A percentile compares a stretch with the other conserved stretches of the same genome.
Evolutionary conservation across 1,284 basidiomycete genomes (phyloP).

Genomic region (Cutaneotrichosporon sp.): DNA sequence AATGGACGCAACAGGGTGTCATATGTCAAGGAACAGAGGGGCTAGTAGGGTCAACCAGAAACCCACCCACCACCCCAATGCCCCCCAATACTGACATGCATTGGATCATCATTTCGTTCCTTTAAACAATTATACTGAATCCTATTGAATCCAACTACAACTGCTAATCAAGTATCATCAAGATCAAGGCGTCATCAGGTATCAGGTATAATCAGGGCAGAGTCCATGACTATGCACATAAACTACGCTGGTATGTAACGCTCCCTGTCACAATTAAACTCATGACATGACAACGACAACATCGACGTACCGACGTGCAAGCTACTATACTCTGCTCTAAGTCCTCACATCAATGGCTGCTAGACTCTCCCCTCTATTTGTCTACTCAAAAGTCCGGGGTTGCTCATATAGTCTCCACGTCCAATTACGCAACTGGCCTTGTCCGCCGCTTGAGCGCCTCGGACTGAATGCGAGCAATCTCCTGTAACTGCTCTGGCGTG

Average conservation of each 20-base stretch:
- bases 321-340: background rate
- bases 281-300: background rate
- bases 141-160: too few species aligned
- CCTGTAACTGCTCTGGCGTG: constrained; percentile 45
- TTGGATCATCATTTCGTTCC: too few species aligned
- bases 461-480: constrained; percentile 40
- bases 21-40: too few species aligned
- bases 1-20: too few species aligned
- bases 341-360: background rate
- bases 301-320: constrained; percentile 2
- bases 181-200: too few species aligned
- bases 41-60: too few species aligned
- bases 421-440: background rate
- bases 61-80: too few species aligned
- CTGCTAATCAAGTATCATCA: too few species aligned
- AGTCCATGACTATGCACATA: too few species aligned
- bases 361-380: background rate
- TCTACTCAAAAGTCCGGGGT: background rate
- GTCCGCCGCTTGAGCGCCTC: constrained; percentile 23
- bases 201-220: too few species aligned
- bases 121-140: too few species aligned
- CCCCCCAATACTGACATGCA: too few species aligned
- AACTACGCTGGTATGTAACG: background rate
- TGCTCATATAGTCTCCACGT: background rate
- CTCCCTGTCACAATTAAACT: background rate